These are phyloP conservation scores for Aristolochia californica DNA, from an alignment of 164 flowering plant species.

Conservation along the genomic window DNA sequence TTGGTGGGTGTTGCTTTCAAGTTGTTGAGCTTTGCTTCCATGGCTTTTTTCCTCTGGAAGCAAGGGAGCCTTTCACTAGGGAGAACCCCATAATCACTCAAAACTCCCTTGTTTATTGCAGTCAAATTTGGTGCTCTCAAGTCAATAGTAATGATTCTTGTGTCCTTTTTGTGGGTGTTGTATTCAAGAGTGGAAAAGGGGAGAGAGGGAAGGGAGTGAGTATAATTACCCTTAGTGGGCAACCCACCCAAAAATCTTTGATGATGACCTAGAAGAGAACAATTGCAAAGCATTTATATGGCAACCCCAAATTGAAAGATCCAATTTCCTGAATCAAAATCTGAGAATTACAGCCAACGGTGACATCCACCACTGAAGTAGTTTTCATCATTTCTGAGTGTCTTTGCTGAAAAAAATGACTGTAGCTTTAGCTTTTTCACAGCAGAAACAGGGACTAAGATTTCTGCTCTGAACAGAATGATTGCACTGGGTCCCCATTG, in stretches of 20 bases:
- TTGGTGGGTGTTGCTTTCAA: constrained; percentile 7
- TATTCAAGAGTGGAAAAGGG: not conserved
- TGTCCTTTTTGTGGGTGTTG: not conserved
- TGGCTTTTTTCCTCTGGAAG: not conserved
- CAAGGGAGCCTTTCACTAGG: not conserved
- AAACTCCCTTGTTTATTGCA: not conserved
- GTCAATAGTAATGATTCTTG: constrained; percentile 4
- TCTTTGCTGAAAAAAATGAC: too few species aligned
- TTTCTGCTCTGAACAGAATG: not conserved
- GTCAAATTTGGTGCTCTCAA: constrained; percentile 6
- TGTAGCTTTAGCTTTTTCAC: not conserved
- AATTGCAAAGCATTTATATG: too few species aligned
- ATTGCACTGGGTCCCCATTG: not conserved
- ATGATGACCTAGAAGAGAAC: not conserved
- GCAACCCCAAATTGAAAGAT: too few species aligned
- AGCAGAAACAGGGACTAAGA: not conserved
- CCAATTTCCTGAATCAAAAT: too few species aligned
- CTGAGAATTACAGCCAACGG: not conserved
- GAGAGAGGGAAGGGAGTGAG: not conserved
- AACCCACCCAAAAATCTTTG: constrained; percentile 2
- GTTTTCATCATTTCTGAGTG: too few species aligned
- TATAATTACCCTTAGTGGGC: constrained; percentile 1
- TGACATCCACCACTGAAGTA: not conserved
- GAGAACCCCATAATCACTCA: too few species aligned
- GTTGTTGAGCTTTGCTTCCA: not conserved